Percentiles rank a stretch among this genome's conserved stretches.
Conservation (phyloP, 2,329 filamentous ascomycete species). For the Cryphonectria carpinicola region DNA sequence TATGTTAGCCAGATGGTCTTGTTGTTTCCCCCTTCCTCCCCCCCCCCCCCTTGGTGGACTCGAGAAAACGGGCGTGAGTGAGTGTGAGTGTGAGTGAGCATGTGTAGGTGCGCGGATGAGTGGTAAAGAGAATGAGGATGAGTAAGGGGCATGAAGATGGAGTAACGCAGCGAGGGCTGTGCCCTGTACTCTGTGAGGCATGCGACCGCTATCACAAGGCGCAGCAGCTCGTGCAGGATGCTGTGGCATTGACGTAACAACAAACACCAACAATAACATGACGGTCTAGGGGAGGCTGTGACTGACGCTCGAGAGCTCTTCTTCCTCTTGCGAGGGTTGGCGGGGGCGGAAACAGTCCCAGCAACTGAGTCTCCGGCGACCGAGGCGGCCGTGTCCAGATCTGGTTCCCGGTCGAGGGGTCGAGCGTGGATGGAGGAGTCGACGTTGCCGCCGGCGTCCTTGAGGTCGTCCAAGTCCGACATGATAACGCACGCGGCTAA, state of each 20-base stretch:
- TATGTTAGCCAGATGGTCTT: constrained; percentile 28
- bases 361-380: constrained; percentile 21
- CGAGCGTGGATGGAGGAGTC: constrained; percentile 7
- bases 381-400: constrained; percentile 24
- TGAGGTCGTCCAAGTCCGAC: constrained; percentile 22
- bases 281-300: background rate
- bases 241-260: background rate
- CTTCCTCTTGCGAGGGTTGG: constrained; percentile 30
- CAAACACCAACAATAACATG: background rate
- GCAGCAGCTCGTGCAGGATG: background rate
- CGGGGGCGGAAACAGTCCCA: constrained; percentile 21
- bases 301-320: constrained; percentile 31
- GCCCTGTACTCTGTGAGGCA: background rate
- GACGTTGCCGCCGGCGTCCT: constrained; percentile 11
- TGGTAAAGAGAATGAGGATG: background rate
- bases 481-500: constrained; percentile 13
- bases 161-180: background rate
- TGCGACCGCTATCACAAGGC: constrained; percentile 2
- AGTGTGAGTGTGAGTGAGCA: too few relatives aligned
- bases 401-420: constrained; percentile 14
- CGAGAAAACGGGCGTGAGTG: background rate
- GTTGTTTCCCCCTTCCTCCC: too few relatives aligned
- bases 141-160: background rate
- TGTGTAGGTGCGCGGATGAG: background rate
- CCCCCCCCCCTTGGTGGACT: background rate